Evolutionary conservation across 2,329 filamentous ascomycete genomes (phyloP).

Genomic region (Diplodia sapinea): DNA sequence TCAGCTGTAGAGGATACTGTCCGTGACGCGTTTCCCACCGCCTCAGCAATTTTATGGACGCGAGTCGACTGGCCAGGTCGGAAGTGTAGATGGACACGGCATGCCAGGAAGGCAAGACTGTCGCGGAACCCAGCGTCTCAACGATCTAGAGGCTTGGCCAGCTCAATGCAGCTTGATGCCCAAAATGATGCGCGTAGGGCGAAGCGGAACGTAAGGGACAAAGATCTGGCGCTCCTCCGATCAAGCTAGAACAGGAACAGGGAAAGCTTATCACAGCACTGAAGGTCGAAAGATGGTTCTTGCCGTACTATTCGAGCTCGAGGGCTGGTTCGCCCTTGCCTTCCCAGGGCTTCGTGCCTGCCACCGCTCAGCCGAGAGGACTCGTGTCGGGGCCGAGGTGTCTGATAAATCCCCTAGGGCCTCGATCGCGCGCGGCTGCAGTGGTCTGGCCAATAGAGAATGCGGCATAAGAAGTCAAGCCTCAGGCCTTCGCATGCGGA

Average conservation of each 20-base stretch:
- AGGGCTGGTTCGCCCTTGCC: background rate
- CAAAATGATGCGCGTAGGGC: background rate
- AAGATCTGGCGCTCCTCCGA: constrained; percentile 4
- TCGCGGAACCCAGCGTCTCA: constrained; percentile 19
- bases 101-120: constrained; percentile 3
- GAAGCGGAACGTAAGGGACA: constrained; percentile 13
- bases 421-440: constrained; percentile 2
- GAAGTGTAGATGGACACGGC: background rate
- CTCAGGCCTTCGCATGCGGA: constrained; percentile 2
- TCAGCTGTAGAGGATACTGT: background rate
- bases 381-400: background rate
- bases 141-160: constrained; percentile 3
- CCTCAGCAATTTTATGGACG: constrained; percentile 7
- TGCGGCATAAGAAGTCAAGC: background rate
- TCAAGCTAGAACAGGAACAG: constrained; percentile 9
- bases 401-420: constrained; percentile 17
- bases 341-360: background rate
- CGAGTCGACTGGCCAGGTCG: background rate
- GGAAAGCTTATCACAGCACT: constrained; percentile 6
- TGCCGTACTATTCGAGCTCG: background rate
- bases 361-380: no score
- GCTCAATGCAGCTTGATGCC: background rate
- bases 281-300: background rate
- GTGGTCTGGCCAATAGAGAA: background rate
- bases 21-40: background rate